Percentiles rank a stretch among this genome's conserved stretches.
Evolutionary conservation across 1,139 yeast species (phyloP).

Genomic region (Kodamaea suecica): DNA sequence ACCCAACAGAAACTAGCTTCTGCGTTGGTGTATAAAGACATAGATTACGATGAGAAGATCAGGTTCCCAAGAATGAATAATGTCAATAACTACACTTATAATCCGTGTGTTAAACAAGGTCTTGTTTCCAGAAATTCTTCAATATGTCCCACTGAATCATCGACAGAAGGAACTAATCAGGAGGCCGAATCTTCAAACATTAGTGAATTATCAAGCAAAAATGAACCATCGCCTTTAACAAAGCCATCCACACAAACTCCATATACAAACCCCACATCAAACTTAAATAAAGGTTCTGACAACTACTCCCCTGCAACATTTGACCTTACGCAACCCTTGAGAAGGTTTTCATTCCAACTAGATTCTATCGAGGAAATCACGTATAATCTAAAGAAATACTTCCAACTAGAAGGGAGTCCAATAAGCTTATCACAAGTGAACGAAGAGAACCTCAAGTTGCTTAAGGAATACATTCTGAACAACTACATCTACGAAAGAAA

Average conservation of each 20-base stretch:
- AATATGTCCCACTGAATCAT: conserved; percentile 1
- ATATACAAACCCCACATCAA: not conserved
- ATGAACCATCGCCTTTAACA: not conserved
- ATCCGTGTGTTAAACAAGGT: conserved; percentile 8
- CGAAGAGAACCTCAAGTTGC: conserved; percentile 15
- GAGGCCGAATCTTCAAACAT: not conserved
- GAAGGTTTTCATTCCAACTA: conserved; percentile 27
- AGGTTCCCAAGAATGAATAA: conserved; percentile 43
- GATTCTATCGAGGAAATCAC: conserved; percentile 11
- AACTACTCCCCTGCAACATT: conserved; percentile 41
- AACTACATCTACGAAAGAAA: conserved; percentile 18
- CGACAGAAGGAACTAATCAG: not conserved
- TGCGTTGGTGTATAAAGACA: conserved; percentile 20
- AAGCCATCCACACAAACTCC: not conserved
- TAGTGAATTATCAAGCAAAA: not conserved
- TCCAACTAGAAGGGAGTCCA: conserved; percentile 7
- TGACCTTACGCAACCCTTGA: conserved; percentile 36
- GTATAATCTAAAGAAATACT: conserved; percentile 8
- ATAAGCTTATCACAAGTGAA: conserved; percentile 7
- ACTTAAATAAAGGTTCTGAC: conserved; percentile 3
- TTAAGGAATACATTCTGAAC: conserved; percentile 17
- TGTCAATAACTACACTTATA: conserved; percentile 27
- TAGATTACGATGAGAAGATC: conserved; percentile 44
- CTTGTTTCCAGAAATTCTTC: conserved; percentile 8
- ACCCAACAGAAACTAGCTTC: too few relatives aligned